Evolutionary conservation across 345 rosid genomes (phyloP), one percentile per base, ranked within the genome.

Genomic region (Sonneratia caseolaris): DNA sequence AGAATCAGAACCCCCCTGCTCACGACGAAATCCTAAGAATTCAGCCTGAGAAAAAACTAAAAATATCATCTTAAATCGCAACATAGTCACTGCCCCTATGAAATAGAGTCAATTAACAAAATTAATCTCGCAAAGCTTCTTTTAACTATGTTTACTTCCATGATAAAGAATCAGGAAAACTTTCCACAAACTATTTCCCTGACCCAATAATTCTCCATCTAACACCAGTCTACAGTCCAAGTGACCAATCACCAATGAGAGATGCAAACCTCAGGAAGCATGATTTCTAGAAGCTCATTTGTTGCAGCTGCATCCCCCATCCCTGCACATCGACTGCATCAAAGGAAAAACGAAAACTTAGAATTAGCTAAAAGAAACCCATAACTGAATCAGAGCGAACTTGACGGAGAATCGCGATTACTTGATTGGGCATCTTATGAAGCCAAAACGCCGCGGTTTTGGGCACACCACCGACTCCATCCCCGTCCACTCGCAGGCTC

Each of bases 381-480:
- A 53, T 19, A 53, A 45, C 19, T 9, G 21, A 68, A 6, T 3
- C n/a, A 21, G 27, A 45, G 32, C n/a, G 22, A 42, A 45, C 70
- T 68, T 14, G 56, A 68, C 43, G 12, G 37, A 32, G 56, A n/a
- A 43, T 45, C 55, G 18, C 22, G 45, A 36, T 40, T 68, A 38
- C 49, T 68, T 48, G 55, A n/a, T 48, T 72, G 61, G 80, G 84
- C 76, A 77, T 78, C 32, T 75, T 65, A 13, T 11, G 75, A 80
- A 67, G 15, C 85, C 79, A 15, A 86, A 56, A n/a, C 87, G 76
- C 14, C 87, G 77, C 19, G 91, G 91, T 76, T 85, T 87, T 16
- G 91, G 91, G 77, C 91, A 87, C 77, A 85, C 78, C 64, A 87
- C 83, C 18, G 87, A 73, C 68, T 75, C 84, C 69, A 71, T 66